Evolutionary conservation across 495 filamentous ascomycete genomes (phyloP).

Genomic region (Astrothelium subdiscretum): DNA sequence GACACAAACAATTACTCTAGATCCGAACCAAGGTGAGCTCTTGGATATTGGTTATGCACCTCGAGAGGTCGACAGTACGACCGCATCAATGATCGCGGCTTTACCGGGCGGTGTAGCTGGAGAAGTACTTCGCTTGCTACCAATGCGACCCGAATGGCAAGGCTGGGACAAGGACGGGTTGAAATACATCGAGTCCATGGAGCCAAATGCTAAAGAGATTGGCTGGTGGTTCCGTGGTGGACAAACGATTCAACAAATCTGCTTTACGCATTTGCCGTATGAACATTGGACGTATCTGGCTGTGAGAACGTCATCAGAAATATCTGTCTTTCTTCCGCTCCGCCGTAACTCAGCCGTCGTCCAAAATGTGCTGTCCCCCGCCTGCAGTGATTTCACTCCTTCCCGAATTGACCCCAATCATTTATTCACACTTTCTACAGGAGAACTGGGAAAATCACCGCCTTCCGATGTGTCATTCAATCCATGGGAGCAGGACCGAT

Average conservation of each 20-base stretch:
- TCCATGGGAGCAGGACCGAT: constrained; percentile 54
- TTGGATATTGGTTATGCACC: constrained; percentile 22
- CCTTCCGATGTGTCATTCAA: constrained; percentile 73
- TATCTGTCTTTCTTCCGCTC: constrained; percentile 21
- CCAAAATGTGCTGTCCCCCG: not conserved
- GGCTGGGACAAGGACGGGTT: constrained; percentile 35
- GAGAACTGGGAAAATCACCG: constrained; percentile 42
- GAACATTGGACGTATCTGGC: constrained; percentile 18
- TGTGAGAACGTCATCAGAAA: constrained; percentile 16
- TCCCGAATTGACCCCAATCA: constrained; percentile 53
- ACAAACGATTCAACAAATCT: constrained; percentile 53
- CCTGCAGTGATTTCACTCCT: constrained; percentile 13
- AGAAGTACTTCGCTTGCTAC: constrained; percentile 39
- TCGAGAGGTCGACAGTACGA: constrained; percentile 6
- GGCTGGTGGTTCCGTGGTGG: constrained; percentile 45
- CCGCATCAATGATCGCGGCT: constrained; percentile 31
- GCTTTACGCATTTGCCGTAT: constrained; percentile 43
- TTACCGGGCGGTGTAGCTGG: constrained; percentile 39
- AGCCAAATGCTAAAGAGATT: constrained; percentile 28
- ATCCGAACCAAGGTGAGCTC: constrained; percentile 21
- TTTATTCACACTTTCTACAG: constrained; percentile 41
- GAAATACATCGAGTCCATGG: constrained; percentile 27
- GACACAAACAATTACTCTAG: constrained; percentile 13
- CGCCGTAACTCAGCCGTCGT: constrained; percentile 1
- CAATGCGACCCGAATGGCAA: constrained; percentile 30